phyloP scores from a whole-genome alignment of 148 eudicot genomes.

The Camellia sinensis region DNA sequence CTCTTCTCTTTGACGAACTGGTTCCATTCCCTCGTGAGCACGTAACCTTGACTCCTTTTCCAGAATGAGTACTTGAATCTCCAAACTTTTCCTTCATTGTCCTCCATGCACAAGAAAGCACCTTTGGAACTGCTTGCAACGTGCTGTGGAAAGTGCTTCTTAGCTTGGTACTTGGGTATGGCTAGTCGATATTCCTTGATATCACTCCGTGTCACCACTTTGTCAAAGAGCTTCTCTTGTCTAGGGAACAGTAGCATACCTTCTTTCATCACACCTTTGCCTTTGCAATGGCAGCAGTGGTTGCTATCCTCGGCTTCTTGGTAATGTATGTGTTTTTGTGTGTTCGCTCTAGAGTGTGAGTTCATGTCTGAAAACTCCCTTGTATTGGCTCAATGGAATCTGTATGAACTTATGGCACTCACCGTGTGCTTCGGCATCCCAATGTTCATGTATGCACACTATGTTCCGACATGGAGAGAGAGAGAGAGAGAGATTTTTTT shows the following conservation, averaged over 20 bases:
- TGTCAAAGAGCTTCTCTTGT: conserved; percentile 31
- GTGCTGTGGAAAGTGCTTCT: conserved; percentile 25
- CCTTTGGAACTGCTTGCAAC: conserved; percentile 20
- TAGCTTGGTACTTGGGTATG: conserved; percentile 34
- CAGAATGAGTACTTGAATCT: conserved; percentile 33
- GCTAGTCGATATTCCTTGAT: conserved; percentile 29
- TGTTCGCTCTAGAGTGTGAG: neutral
- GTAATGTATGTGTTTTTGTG: neutral
- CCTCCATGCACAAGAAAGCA: conserved; percentile 29
- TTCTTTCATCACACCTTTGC: neutral
- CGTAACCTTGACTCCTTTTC: conserved; percentile 34
- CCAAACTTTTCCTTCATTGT: conserved; percentile 30
- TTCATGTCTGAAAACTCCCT: neutral
- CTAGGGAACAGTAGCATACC: neutral
- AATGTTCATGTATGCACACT: neutral
- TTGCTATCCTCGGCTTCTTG: neutral
- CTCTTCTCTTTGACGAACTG: conserved; percentile 31
- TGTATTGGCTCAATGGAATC: neutral
- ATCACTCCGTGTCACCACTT: conserved; percentile 33
- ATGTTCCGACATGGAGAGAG: neutral
- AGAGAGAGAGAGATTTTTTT: neutral
- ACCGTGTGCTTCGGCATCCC: neutral
- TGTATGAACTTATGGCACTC: neutral
- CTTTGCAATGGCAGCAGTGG: neutral
- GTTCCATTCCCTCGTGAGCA: conserved; percentile 38